Evolutionary conservation across 352 stramenopile species (phyloP), one percentile per base, ranked within the genome.

Genomic region (Peronospora belbahrii): DNA sequence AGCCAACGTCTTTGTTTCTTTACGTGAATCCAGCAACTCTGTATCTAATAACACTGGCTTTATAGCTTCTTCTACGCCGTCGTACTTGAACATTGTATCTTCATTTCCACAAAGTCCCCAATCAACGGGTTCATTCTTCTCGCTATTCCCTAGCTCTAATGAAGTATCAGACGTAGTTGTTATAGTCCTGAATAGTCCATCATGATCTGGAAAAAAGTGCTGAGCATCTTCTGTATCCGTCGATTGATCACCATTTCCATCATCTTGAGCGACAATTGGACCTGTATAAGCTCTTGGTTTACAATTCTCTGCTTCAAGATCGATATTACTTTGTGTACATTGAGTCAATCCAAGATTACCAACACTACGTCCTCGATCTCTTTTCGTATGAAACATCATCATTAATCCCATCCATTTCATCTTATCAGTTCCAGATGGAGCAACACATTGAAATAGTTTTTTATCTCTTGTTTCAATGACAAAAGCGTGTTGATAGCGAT

Each of bases 361-460:
- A 1, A 59, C 54, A 19, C 57, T 68, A 10, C 67, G 30, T 0
- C 61, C 35, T 48, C 57, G 53, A 34, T 59, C 58, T 2, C 53
- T 36, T 11, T 37, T 38, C 15, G 14, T 32, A 6, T 53, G 32
- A n/a, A n/a, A n/a, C 10, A 70, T 40, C 23, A 43, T 46, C 62
- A 88, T 79, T 22, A 87, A 61, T 30, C 81, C 65, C 20, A 87
- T 55, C 81, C 81, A 92, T 43, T 70, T 61, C 36, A 49, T 37
- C 61, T 88, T 84, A 11, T 82, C 77, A 10, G 51, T 52, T 2
- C 32, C 54, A 3, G 40, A 66, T 2, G 76, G 65, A 34, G 78
- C 81, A 1, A 82, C 65, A 47, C 81, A 92, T 36, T 86, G 71
- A 43, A 86, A 85, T 11, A 87, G 55, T 53, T 85, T 88, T 35